Evolutionary conservation across 129 eudicot genomes (phyloP).

Genomic region (Saposhnikovia divaricata): DNA sequence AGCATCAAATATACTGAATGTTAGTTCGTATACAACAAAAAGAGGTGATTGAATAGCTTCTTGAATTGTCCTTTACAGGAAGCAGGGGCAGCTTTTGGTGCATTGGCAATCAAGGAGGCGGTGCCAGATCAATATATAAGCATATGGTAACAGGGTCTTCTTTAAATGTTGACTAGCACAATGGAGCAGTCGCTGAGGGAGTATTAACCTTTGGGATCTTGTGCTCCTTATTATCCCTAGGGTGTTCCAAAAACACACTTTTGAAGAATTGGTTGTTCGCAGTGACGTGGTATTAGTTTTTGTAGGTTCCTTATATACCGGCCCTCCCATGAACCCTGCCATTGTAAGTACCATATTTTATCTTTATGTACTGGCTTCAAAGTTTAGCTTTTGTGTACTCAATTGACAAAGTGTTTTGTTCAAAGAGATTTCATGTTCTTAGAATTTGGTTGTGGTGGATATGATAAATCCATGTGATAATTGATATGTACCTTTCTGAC

Average conservation of each 20-base stretch:
- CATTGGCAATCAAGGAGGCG: conserved; percentile 47
- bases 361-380: background rate
- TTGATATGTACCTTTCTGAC: no score
- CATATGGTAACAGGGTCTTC: conserved; percentile 70
- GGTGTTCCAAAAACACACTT: conserved; percentile 35
- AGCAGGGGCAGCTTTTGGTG: conserved; percentile 74
- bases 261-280: conserved; percentile 48
- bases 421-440: background rate
- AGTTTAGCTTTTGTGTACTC: background rate
- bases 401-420: background rate
- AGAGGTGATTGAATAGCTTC: background rate
- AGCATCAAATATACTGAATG: background rate
- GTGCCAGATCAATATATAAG: conserved; percentile 69
- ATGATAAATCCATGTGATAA: background rate
- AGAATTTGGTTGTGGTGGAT: background rate
- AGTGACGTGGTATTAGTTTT: conserved; percentile 36
- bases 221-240: conserved; percentile 36
- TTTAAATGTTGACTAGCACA: conserved; percentile 48
- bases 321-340: conserved; percentile 64
- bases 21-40: background rate
- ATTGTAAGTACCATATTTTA: conserved; percentile 30
- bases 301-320: conserved; percentile 46
- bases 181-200: conserved; percentile 51
- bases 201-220: conserved; percentile 37
- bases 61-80: conserved; percentile 36